Percentiles rank a stretch among this genome's conserved stretches.
These are phyloP conservation scores for Setaria italica DNA, from an alignment of 202 grass and related monocot species.

Conservation along the genomic window DNA sequence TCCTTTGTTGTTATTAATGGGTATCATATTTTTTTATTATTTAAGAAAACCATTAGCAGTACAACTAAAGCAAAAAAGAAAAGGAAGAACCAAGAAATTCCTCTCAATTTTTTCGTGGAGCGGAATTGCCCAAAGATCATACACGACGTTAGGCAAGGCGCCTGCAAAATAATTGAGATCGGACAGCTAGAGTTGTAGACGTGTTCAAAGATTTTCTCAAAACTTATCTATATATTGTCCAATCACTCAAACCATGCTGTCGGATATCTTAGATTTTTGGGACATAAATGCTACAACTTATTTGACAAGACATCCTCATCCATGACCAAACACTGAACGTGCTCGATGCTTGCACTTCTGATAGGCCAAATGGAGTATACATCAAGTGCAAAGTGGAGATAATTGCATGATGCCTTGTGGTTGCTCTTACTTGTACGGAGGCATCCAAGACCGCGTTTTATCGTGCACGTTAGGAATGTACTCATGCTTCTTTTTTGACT, in stretches of 20 bases:
- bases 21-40: not conserved
- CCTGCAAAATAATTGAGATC: conserved; percentile 13
- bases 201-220: not conserved
- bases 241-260: not conserved
- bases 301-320: conserved; percentile 9
- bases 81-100: not conserved
- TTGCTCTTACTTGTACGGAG: not conserved
- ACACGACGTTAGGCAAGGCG: not conserved
- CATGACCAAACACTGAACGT: not conserved
- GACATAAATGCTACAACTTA: not conserved
- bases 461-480: not conserved
- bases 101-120: not conserved
- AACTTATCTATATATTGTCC: not conserved
- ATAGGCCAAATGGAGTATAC: not conserved
- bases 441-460: not conserved
- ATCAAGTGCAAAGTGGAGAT: not conserved
- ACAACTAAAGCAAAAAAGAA: not conserved
- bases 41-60: not conserved
- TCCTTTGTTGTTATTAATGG: not conserved
- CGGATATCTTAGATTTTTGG: not conserved
- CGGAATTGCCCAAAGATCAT: not conserved
- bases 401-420: not conserved
- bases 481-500: not conserved
- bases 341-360: not conserved
- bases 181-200: not conserved